A percentile compares a stretch with the other conserved stretches of the same genome.
Conservation (phyloP, 805 yeast species). For the Dipodascopsis uninucleata region DNA sequence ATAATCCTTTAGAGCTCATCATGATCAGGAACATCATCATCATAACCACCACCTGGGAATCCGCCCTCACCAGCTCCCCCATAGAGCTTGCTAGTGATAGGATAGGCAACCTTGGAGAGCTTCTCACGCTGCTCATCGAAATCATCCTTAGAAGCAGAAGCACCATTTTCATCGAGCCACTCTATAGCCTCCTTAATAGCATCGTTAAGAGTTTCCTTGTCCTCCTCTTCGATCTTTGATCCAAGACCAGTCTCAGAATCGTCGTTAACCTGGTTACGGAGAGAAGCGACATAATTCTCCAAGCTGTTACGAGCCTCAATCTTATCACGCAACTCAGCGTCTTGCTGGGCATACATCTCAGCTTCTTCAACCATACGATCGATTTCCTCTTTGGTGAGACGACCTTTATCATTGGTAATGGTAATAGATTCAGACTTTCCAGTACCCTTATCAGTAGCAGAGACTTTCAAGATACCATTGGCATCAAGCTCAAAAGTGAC, state of each 20-base stretch:
- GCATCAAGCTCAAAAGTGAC: constrained; percentile 97
- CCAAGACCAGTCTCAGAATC: constrained; percentile 58
- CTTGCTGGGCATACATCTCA: constrained; percentile 90
- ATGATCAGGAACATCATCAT: constrained; percentile 61
- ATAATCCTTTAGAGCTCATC: constrained; percentile 47
- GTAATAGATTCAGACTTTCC: constrained; percentile 96
- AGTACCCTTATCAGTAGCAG: constrained; percentile 96
- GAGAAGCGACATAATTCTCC: constrained; percentile 82
- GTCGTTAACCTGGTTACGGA: constrained; percentile 64
- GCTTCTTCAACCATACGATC: constrained; percentile 98
- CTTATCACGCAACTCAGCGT: constrained; percentile 74
- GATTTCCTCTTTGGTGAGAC: constrained; percentile 94
- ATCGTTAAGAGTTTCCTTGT: constrained; percentile 81
- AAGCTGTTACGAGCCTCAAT: constrained; percentile 83
- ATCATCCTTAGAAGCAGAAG: constrained; percentile 86
- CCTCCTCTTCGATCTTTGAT: constrained; percentile 80
- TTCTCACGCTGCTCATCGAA: constrained; percentile 86
- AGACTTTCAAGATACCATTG: constrained; percentile 93
- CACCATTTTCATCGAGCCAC: constrained; percentile 83
- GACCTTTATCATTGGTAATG: constrained; percentile 97
- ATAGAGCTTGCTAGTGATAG: constrained; percentile 86
- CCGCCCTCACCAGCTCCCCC: constrained; percentile 45
- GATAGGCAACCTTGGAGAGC: constrained; percentile 77
- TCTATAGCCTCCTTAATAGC: constrained; percentile 83
- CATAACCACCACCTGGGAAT: constrained; percentile 40